Evolutionary conservation across 2,329 filamentous ascomycete species (phyloP).

Genomic region (Diatrype stigma): DNA sequence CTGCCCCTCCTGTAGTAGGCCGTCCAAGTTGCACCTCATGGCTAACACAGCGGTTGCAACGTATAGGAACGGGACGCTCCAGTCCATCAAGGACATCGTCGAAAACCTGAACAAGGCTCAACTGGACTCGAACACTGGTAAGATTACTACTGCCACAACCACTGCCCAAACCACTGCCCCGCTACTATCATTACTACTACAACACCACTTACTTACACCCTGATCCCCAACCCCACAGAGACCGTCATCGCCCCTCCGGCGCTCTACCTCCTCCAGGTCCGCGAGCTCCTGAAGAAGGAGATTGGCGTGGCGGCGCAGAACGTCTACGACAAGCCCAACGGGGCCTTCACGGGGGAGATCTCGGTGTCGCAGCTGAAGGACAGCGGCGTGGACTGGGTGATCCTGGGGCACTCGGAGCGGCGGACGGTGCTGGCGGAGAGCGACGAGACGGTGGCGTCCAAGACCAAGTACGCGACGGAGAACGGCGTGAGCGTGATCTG

Average conservation of each 20-base stretch:
- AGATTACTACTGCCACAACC: constrained; percentile 32
- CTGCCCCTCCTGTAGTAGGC: not conserved
- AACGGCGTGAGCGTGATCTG: constrained; percentile 88
- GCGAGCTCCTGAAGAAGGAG: constrained; percentile 68
- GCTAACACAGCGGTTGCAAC: not conserved
- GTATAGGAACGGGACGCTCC: constrained; percentile 83
- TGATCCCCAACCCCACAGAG: constrained; percentile 52
- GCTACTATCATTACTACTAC: too few species aligned
- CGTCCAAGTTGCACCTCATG: not conserved
- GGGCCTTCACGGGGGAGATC: constrained; percentile 96
- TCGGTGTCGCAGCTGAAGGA: constrained; percentile 88
- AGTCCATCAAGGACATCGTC: constrained; percentile 88
- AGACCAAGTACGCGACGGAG: constrained; percentile 90
- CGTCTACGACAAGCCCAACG: constrained; percentile 94
- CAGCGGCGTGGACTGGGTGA: constrained; percentile 80
- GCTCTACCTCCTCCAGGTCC: constrained; percentile 85
- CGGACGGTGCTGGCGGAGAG: constrained; percentile 84
- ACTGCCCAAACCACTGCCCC: too few species aligned
- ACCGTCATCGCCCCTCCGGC: constrained; percentile 89
- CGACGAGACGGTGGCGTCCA: constrained; percentile 80
- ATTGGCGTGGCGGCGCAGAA: constrained; percentile 93
- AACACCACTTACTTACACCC: constrained; percentile 4
- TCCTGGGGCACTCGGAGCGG: constrained; percentile 93
- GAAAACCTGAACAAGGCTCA: constrained; percentile 81
- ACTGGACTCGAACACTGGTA: constrained; percentile 72